A percentile compares a stretch with the other conserved stretches of the same genome.
phyloP scores from a whole-genome alignment of 257 asterid genomes.

The Solanum clarkiae region DNA sequence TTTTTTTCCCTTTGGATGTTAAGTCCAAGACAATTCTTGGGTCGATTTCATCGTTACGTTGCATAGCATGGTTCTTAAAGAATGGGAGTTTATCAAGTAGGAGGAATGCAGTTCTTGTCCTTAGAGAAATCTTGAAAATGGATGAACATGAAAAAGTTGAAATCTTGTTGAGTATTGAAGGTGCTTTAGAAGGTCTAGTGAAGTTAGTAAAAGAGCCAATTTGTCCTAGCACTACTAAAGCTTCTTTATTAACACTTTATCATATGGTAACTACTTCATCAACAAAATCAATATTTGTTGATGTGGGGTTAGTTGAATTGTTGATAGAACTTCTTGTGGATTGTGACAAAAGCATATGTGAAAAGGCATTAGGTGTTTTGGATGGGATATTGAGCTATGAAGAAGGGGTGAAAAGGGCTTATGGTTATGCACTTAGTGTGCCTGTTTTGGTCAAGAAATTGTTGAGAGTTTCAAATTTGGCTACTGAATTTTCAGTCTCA shows the following conservation, averaged over 20 bases:
- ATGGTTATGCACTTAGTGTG: constrained; percentile 17
- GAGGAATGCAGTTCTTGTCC: constrained; percentile 11
- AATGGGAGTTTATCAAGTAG: constrained; percentile 15
- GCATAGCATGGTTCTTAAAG: constrained; percentile 18
- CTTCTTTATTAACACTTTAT: constrained; percentile 23
- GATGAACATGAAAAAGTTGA: not conserved
- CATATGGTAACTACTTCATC: constrained; percentile 7
- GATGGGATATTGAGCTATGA: constrained; percentile 25
- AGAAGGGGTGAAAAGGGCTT: constrained; percentile 28
- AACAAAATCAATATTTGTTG: not conserved
- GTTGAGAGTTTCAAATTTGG: constrained; percentile 33
- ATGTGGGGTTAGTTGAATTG: constrained; percentile 21
- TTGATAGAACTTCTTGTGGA: constrained; percentile 30
- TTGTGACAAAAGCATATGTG: constrained; percentile 32
- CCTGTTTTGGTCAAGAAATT: constrained; percentile 49
- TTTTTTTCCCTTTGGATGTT: constrained; percentile 12
- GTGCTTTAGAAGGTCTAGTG: constrained; percentile 22
- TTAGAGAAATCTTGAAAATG: constrained; percentile 6
- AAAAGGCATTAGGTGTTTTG: constrained; percentile 42
- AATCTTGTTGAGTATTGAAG: constrained; percentile 7
- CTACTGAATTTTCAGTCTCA: constrained; percentile 38
- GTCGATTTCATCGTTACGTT: constrained; percentile 15
- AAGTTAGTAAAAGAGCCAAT: constrained; percentile 33
- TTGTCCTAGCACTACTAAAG: constrained; percentile 37
- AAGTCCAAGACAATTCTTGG: constrained; percentile 19